These are phyloP conservation scores for Heliocybe sulcata DNA, from an alignment of 1,284 basidiomycete genomes.

Conservation along the genomic window DNA sequence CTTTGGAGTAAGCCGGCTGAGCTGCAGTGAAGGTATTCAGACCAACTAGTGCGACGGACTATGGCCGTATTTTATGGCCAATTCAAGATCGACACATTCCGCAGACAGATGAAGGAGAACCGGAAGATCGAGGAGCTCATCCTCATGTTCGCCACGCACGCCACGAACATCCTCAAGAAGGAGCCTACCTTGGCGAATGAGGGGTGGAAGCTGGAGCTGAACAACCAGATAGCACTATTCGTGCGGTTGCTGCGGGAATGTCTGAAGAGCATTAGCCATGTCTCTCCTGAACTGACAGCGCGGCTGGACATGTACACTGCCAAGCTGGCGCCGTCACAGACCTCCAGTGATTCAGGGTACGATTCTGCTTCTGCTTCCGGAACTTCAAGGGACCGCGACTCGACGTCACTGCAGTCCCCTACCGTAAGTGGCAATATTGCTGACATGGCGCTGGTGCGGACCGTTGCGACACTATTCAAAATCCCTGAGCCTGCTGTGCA, in stretches of 20 bases:
- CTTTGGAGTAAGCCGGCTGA: neutral
- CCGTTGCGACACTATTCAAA: slow-evolving; percentile 73
- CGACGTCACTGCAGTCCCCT: slow-evolving; percentile 31
- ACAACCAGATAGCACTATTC: slow-evolving; percentile 86
- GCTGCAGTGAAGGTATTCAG: slow-evolving; percentile 60
- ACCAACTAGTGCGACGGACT: slow-evolving; percentile 80
- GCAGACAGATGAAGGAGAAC: slow-evolving; percentile 89
- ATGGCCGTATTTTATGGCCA: slow-evolving; percentile 90
- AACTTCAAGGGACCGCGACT: slow-evolving; percentile 46
- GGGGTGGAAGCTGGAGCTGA: slow-evolving; percentile 89
- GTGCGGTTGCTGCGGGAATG: slow-evolving; percentile 82
- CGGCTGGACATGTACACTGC: slow-evolving; percentile 80
- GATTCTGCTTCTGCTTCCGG: slow-evolving; percentile 55
- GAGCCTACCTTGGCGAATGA: slow-evolving; percentile 71
- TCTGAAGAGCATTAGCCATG: slow-evolving; percentile 63
- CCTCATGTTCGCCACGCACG: slow-evolving; percentile 89
- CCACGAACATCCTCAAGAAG: slow-evolving; percentile 81
- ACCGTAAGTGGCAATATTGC: slow-evolving; percentile 41
- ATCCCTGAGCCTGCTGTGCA: slow-evolving; percentile 63
- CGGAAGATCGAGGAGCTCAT: slow-evolving; percentile 97
- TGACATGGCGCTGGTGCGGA: slow-evolving; percentile 73
- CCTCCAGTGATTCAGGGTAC: slow-evolving; percentile 56
- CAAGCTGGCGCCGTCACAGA: slow-evolving; percentile 59
- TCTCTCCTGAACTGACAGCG: slow-evolving; percentile 75
- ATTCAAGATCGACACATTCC: slow-evolving; percentile 79